Evolutionary conservation across 371 early-diverging fungal genomes (phyloP), one percentile per base, ranked within the genome.

Genomic region (Gilbertella persicaria): DNA sequence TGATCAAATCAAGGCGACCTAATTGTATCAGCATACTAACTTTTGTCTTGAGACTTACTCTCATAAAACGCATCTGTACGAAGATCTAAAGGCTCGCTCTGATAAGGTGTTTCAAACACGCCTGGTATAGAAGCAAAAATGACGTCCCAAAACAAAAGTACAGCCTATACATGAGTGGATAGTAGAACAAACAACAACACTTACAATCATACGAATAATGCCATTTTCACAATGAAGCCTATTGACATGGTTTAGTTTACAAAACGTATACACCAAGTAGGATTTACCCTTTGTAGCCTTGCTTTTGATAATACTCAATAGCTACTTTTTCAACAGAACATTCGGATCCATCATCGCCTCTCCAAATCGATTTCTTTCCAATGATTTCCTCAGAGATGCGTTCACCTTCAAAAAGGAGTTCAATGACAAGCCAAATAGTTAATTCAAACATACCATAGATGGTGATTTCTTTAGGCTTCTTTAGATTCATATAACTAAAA

Each of bases 51-150:
- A 5, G 33, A 8, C 33, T 67, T 60, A 69, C 84, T 78, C 37
- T 71, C 39, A 60, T 83, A 90, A 53, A 91, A 91, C 0, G 87
- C 77, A 37, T 87, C 87, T 13, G 87, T 74, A 7, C 64, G 28
- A 46, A 91, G 62, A 68, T 91, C 91, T 41, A 90, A 63, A 9
- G 91, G 91, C 20, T 67, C 84, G 2, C 73, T 75, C 66, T 90
- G 91, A 54, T 82, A 90, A 8, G 82, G 77, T 12, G 89, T 89
- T 59, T 91, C 89, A 62, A 91, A 87, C 1, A 86, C 87, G 21
- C 87, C 90, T n/a, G 86, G 80, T 9, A 75, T 64, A 7, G 78
- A 67, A 0, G 78, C 67, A 62, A 87, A 90, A 5, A 91, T 63
- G 23, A 89, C 75, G 46, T 90, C 88, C 89, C 89, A 91, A 53